Percentiles rank a stretch among this genome's conserved stretches.
Conservation (phyloP, 345 rosid species). For the Linum trigynum region DNA sequence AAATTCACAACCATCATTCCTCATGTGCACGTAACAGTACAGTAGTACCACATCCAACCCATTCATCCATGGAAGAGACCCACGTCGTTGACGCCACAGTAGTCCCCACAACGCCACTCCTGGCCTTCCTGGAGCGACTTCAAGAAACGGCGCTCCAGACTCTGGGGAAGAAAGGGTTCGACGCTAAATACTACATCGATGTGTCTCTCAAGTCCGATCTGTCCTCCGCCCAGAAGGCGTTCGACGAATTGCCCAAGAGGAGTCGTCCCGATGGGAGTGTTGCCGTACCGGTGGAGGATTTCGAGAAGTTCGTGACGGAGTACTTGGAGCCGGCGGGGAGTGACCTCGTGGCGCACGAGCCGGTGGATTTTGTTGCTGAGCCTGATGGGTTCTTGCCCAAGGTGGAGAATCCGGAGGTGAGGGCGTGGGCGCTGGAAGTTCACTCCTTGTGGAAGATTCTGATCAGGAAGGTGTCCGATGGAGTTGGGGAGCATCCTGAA, state of each 20-base stretch:
- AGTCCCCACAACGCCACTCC: conserved; percentile 25
- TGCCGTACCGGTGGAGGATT: conserved; percentile 13
- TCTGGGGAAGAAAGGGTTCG: conserved; percentile 33
- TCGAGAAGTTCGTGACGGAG: conserved; percentile 12
- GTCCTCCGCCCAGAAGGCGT: conserved; percentile 34
- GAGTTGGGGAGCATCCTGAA: conserved; percentile 42
- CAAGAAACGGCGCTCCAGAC: conserved; percentile 52
- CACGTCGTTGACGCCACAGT: not conserved
- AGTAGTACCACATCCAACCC: too few species aligned
- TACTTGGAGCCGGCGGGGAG: conserved; percentile 46
- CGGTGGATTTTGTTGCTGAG: conserved; percentile 52
- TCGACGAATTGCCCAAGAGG: conserved; percentile 35
- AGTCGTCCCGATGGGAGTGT: conserved; percentile 14
- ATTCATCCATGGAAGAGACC: too few species aligned
- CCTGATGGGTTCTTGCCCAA: conserved; percentile 57
- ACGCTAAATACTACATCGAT: conserved; percentile 63
- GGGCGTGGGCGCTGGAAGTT: conserved; percentile 72
- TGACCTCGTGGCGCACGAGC: conserved; percentile 46
- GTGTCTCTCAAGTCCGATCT: conserved; percentile 46
- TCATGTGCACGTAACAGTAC: too few species aligned
- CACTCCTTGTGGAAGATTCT: conserved; percentile 74
- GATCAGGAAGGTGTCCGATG: conserved; percentile 43
- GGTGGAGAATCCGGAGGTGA: conserved; percentile 54
- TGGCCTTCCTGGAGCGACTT: conserved; percentile 53
- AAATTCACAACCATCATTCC: too few species aligned